Evolutionary conservation across 306 rosid species (phyloP), one percentile per base, ranked within the genome.

Genomic region (Ormosia semicastrata): DNA sequence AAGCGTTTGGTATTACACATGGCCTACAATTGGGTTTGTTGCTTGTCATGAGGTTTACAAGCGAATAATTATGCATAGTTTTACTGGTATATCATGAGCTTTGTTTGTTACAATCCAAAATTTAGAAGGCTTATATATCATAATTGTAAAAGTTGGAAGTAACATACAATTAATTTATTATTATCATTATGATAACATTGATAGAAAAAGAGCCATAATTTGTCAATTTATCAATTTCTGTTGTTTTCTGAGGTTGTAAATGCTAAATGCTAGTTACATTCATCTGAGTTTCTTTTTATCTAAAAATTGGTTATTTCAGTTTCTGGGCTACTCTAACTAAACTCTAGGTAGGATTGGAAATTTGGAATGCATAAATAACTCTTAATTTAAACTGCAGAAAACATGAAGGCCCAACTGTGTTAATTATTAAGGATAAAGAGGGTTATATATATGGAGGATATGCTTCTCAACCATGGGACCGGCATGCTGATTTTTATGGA

Each of bases 401-500:
- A 30, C 90, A 89, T 32, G 89, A 79, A 58, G 98, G 99, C 75
- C 90, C 99, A 5, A 93, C 97, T 2, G 85, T 95, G 52, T 82
- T 95, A 73, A 86, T 95, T 43, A 83, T 95, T 71, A 93, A 89
- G 88, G 99, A 95, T 78, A 87, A 81, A 82, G 94, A 93, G 14
- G 98, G 98, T 54, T 85, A 75, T 75, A 59, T 95, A 67, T 95
- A 93, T 62, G 99, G 99, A 86, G 99, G 97, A 49, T 92, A 91
- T 83, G 98, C 96, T 80, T 95, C 99, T 74, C 97, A 93, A 79
- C 86, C 90, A 17, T 95, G 97, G 98, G 98, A 89, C 83, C 87
- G 94, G 81, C 99, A 92, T 76, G 93, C 97, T 54, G 97, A 88
- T 65, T 95, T 93, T 86, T 95, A 86, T 64, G 99, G 99, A 41